phyloP scores from a whole-genome alignment of 1,284 basidiomycete genomes.

The Apiotrichum laibachii region DNA sequence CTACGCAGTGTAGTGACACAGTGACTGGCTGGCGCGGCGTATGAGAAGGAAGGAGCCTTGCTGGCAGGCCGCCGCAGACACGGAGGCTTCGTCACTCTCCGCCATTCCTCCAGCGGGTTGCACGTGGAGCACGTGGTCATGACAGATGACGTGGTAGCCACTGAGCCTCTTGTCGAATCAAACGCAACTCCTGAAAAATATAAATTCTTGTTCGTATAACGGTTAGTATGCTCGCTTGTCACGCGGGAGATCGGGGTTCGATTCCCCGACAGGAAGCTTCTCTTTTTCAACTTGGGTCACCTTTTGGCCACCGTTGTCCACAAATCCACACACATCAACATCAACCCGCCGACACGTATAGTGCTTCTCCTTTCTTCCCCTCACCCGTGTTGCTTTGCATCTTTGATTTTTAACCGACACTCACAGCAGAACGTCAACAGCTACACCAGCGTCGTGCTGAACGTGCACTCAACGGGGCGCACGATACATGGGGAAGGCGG shows the following conservation, averaged over 20 bases:
- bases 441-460: too few relatives aligned
- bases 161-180: neutral
- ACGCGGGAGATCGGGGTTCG: conserved; percentile 33
- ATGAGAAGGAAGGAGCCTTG: conserved; percentile 15
- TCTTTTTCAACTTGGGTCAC: neutral
- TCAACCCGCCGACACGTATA: neutral
- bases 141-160: neutral
- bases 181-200: too few relatives aligned
- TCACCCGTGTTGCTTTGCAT: too few relatives aligned
- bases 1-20: neutral
- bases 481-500: too few relatives aligned
- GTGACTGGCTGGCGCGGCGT: neutral
- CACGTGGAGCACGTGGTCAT: neutral
- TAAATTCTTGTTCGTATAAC: conserved; percentile 32
- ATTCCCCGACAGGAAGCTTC: conserved; percentile 30
- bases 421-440: too few relatives aligned
- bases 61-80: neutral
- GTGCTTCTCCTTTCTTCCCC: too few relatives aligned
- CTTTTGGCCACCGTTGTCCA: neutral
- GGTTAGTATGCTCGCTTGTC: conserved; percentile 36
- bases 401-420: too few relatives aligned
- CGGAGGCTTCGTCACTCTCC: neutral
- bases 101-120: neutral
- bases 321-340: neutral
- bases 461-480: too few relatives aligned